Base-by-base conservation (phyloP, 768 basidiomycete species). In the Porpolomopsis calyptriformis region DNA sequence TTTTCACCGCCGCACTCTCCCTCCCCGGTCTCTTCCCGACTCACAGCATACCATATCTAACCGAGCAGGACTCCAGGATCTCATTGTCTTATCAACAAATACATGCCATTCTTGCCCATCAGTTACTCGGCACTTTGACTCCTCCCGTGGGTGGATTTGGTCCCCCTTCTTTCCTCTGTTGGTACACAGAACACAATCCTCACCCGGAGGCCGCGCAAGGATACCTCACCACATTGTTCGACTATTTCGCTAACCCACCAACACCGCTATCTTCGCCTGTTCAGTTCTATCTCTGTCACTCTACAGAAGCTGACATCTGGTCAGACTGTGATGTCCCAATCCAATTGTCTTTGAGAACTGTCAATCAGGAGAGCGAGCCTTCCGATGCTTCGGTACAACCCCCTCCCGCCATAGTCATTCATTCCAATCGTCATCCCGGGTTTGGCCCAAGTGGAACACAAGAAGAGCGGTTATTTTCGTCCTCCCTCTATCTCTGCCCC, bases 401-500 rank as follows among this genome's bases (percentile, higher is more conserved):
- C 8, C 33, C 45, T 12, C 33, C 45, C 4, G 45, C 45, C 33
- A 14, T 54, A 29, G 48, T 65, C 9, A 48, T 65, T 16, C 56
- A 62, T 25, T 64, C 63, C 5, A 62, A 61, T 48, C 56, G 56
- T 33, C 59, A 45, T 3, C 63, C 61, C 5, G 62, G 64, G 14
- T 67, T 64, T 43, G 61, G 64, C 22, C 31, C 59, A 29, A 55
- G 62, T 14, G 60, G 58, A 44, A 65, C 64, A 7, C 64, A 64
- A 49, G 62, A 64, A 46, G 63, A 63, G 36, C 52, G 63, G 10
- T 44, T 62, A 18, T 61, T 62, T 10, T 57, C 54, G n/a, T 55
- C 60, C 12, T 64, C 43, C 60, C 60, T 8, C 52, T 55, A 4
- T 46, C 63, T 29, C 50, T 64, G 16, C 53, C 56, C 20, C 46